Evolutionary conservation across 2,329 filamentous ascomycete genomes (phyloP).

Genomic region (Fusarium sp.): DNA sequence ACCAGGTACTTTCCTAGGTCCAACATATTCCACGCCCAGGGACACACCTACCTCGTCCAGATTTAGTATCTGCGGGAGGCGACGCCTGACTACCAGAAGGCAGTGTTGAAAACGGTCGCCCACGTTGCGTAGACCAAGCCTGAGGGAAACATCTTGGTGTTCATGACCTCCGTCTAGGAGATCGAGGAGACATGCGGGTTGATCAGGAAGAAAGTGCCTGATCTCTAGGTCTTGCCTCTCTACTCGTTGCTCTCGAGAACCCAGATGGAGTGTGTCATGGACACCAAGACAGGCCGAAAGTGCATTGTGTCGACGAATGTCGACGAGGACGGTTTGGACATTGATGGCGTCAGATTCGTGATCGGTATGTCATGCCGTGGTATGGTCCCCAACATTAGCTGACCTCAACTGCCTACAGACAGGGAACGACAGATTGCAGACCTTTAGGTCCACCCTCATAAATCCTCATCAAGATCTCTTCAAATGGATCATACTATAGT

Average conservation of each 20-base stretch:
- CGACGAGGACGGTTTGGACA: conserved; percentile 95
- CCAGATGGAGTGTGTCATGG: conserved; percentile 91
- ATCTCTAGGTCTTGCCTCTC: conserved; percentile 89
- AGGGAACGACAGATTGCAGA: not conserved
- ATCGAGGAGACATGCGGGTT: conserved; percentile 95
- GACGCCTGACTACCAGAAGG: not conserved
- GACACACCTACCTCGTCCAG: not conserved
- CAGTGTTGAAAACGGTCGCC: not conserved
- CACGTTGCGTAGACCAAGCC: conserved; percentile 94
- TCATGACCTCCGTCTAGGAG: conserved; percentile 95
- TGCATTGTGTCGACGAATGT: conserved; percentile 98
- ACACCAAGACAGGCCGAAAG: conserved; percentile 80
- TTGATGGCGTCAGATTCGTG: conserved; percentile 77
- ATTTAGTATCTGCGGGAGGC: not conserved
- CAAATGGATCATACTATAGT: not conserved
- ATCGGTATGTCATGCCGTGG: conserved; percentile 74
- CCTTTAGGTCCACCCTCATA: not conserved
- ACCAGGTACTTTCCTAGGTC: conserved; percentile 14
- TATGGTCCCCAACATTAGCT: not conserved
- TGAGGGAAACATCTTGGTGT: conserved; percentile 89
- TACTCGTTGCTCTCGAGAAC: conserved; percentile 92
- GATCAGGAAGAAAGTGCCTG: conserved; percentile 62
- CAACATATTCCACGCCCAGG: not conserved
- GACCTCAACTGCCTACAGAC: not conserved
- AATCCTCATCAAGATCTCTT: not conserved